Evolutionary conservation across 805 yeast genomes (phyloP), one percentile per base, ranked within the genome.

Genomic region (Lachancea kluyveri): DNA sequence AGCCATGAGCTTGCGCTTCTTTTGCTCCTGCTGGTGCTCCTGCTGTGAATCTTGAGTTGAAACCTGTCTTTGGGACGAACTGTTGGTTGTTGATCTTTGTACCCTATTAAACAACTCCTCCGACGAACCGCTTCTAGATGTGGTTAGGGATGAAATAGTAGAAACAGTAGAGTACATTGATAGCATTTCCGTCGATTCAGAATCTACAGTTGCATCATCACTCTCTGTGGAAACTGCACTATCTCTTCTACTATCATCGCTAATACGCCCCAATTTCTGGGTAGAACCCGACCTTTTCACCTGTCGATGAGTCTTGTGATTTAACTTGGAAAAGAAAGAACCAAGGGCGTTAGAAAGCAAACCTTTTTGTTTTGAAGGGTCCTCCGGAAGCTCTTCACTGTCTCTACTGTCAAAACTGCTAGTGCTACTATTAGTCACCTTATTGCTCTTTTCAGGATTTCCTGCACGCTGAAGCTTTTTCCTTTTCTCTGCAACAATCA

Each of bases 91-190:
- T 20, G 20, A 15, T 14, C 25, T 31, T 14, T 35, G 26, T 8
- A 18, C 31, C 6, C 26, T 33, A 16, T 22, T 30, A 9, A 32
- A 25, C 8, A 37, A 36, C 7, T 40, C 40, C 17, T 42, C 43
- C 7, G 46, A 41, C 8, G 45, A 35, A 18, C 35, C 40, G 17
- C 45, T 42, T 21, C 28, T 29, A 15, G 38, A 33, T 4, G 44
- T 39, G 17, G 40, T 42, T 23, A 41, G 23, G 13, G 41, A 34
- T 6, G 41, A 23, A 6, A 22, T 20, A 11, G 46, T 37, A 8
- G 50, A 46, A 7, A 46, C 42, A 10, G 39, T 43, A 14, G 48
- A 41, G 24, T 43, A 39, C 46, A 46, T 42, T 10, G 50, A 43
- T 15, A 46, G 16, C 37, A 43, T 35, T 25, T 46, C 50, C 4